Evolutionary conservation across 1,139 yeast species (phyloP), one percentile per base, ranked within the genome.

Genomic region (Pichia kudriavzevii): DNA sequence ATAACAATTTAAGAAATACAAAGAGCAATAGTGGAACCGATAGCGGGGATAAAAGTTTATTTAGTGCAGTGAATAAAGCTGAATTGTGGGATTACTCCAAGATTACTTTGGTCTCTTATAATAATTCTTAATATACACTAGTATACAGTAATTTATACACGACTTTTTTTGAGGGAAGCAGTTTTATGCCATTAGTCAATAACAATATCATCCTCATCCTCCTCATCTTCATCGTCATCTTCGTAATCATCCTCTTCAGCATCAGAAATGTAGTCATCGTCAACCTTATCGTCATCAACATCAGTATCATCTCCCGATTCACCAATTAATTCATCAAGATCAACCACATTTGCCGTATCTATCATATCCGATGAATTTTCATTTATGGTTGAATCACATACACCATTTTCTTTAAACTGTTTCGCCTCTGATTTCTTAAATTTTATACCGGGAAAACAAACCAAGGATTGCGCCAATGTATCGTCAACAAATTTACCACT

Each of bases 361-460:
- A 13, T 23, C 26, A 10, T 23, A 12, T 22, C 18, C 22, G 11
- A 12, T 13, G 4, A 12, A 20, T 13, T 11, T 2, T 16, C 22
- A 12, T 12, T 31, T 21, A 21, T 16, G 14, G 21, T 8, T 22
- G 19, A 9, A 10, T n/a, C 12, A 21, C 18, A 15, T 15, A 8
- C 15, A 13, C n/a, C 10, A 11, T 14, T 32, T 34, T 25, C 28
- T 38, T 5, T 33, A 39, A 10, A 30, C 31, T 21, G 43, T 26
- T 16, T 28, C 22, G 7, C 16, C 13, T 22, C 18, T 27, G 4
- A 3, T 11, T 14, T 11, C 26, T 7, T 21, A 32, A 30, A 42
- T 39, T 41, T 45, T 53, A 59, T 57, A 9, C 61, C 62, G 1
- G 63, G 66, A 34, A 40, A 51, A 52, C 62, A 35, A 30, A 43